Evolutionary conservation across 306 rosid species (phyloP).

Genomic region (Carpinus viminea): DNA sequence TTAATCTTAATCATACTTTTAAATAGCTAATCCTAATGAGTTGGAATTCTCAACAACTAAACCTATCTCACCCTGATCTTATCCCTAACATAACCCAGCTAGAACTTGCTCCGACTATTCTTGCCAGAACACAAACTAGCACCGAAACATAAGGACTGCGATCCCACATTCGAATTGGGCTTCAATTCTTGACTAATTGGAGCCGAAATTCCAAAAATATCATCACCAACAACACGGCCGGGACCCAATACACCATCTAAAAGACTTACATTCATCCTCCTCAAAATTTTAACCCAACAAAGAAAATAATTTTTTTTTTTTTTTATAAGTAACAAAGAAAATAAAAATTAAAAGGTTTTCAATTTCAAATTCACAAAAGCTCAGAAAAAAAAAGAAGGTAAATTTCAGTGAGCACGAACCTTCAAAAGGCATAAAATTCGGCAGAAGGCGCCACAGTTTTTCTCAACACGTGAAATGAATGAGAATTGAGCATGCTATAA

Average conservation of each 20-base stretch:
- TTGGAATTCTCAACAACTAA: too few species aligned
- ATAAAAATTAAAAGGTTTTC: background rate
- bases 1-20: too few species aligned
- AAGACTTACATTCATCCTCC: background rate
- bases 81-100: too few species aligned
- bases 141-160: background rate
- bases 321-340: too few species aligned
- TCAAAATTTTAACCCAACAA: too few species aligned
- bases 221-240: background rate
- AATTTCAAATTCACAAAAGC: background rate
- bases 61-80: too few species aligned
- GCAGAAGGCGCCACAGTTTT: background rate
- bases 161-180: background rate
- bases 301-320: too few species aligned
- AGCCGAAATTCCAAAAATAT: background rate
- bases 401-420: background rate
- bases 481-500: background rate
- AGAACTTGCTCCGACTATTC: background rate
- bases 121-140: background rate
- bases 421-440: background rate
- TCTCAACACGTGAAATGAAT: too few species aligned
- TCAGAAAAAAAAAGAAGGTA: too few species aligned
- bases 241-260: background rate
- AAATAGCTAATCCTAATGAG: too few species aligned
- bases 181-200: background rate